Evolutionary conservation across 1,284 basidiomycete species (phyloP), one percentile per base, ranked within the genome.

Genomic region (Gomphus bonarii): DNA sequence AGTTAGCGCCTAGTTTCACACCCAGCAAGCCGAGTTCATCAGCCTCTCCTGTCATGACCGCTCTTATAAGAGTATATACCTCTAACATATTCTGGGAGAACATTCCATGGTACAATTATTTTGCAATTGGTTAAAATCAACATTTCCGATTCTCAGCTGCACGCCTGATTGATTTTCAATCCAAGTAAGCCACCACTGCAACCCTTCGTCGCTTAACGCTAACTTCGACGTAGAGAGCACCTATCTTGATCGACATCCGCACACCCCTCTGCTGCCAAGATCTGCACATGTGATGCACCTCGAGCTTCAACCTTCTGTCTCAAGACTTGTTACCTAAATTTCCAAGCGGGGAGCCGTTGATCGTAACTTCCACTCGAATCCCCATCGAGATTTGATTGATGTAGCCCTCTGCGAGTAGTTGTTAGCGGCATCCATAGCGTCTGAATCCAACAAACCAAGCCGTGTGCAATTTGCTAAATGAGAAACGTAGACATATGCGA

Each of bases 1-100:
- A n/a, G 38, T 40, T 18, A 40, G 57, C 57, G 57, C 50, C 42
- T 22, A 12, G 50, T 52, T 58, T 58, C 57, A 31, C 43, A 58
- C 57, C 57, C 57, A 58, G 50, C 57, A 31, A 55, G 16, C 22
- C 28, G 18, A 18, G 16, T n/a, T 16, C 16, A 16, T 40, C n/a
- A 18, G 47, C 28, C 47, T 31, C 28, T 48, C 47, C 47, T 48
- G 47, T 48, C 28, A 48, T 22, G 8, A 22, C 10, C 33, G 25
- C 25, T 28, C 25, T 28, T 28, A 28, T 28, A 28, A 28, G 25
- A 28, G 25, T 28, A 28, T 28, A 28, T 28, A 28, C 25, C 25
- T 28, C 25, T 28, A 28, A 28, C 25, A 28, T 28, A 28, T 28
- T 28, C 5, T 28, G 25, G 20, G 18, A 43, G 42, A 44, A 22